Evolutionary conservation across 495 filamentous ascomycete genomes (phyloP).

Genomic region (Chaetomium cochliodes): DNA sequence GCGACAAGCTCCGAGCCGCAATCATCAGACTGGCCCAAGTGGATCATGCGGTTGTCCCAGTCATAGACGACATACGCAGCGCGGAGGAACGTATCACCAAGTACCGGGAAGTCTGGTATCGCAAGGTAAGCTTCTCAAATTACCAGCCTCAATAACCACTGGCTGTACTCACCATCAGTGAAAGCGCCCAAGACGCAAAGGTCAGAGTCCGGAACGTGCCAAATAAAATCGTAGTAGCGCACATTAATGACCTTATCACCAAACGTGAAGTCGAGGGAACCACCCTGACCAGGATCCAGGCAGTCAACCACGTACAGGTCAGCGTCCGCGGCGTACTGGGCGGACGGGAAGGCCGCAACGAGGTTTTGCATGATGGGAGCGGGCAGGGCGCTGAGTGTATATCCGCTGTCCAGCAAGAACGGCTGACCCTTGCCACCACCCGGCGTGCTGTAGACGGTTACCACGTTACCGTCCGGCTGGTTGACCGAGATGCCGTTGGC

Average conservation of each 20-base stretch:
- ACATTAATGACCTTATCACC: slow-evolving; percentile 49
- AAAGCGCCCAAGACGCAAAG: slow-evolving; percentile 47
- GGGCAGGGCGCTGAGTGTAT: slow-evolving; percentile 28
- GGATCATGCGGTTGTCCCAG: slow-evolving; percentile 77
- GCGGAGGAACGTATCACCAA: slow-evolving; percentile 94
- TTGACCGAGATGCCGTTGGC: slow-evolving; percentile 26
- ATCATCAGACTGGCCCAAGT: slow-evolving; percentile 62
- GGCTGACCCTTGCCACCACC: slow-evolving; percentile 17
- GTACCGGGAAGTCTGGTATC: slow-evolving; percentile 54
- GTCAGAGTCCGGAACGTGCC: slow-evolving; percentile 38
- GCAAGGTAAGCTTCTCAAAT: not conserved
- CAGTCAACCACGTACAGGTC: slow-evolving; percentile 62
- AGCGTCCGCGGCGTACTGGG: slow-evolving; percentile 44
- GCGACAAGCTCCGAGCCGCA: slow-evolving; percentile 33
- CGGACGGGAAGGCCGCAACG: slow-evolving; percentile 43
- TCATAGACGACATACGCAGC: slow-evolving; percentile 96
- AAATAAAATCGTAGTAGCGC: slow-evolving; percentile 63
- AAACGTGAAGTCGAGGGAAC: slow-evolving; percentile 64
- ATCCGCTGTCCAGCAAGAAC: slow-evolving; percentile 31
- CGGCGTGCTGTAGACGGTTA: slow-evolving; percentile 16
- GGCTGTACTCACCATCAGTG: slow-evolving; percentile 41
- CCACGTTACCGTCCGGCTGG: slow-evolving; percentile 23
- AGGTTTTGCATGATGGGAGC: slow-evolving; percentile 29
- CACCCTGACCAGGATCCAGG: slow-evolving; percentile 48
- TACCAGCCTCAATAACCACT: not conserved